Evolutionary conservation across 2,329 filamentous ascomycete genomes (phyloP), one percentile per base, ranked within the genome.

Genomic region (Phaeosphaeriaceae sp.): DNA sequence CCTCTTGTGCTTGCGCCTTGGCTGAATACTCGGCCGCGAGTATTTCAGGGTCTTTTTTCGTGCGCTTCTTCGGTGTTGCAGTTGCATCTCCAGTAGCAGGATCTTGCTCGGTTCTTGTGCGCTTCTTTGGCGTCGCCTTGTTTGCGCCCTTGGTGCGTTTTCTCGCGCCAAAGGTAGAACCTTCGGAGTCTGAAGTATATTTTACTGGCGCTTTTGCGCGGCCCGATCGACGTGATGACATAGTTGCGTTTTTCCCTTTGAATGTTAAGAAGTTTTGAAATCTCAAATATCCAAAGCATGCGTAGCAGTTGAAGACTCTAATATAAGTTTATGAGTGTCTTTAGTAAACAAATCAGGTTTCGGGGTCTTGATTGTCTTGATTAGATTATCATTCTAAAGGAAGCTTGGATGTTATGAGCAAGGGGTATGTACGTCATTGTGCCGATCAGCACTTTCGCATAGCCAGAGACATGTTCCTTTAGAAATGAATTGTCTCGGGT

Each of bases 121-220:
- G 39, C 26, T 48, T 55, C 40, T 57, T 59, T 23, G 48, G 40
- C 21, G 43, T 41, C 4, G 35, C 23, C n/a, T 42, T 45, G 15
- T 33, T 49, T n/a, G 26, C 41, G 7, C 28, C 18, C 7, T 23
- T 49, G 33, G 37, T 46, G 38, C 16, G 34, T 20, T 50, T 54
- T 40, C 46, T 49, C 9, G 43, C 37, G 17, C 50, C 55, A 12
- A 56, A 56, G 16, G 54, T 48, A 4, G 55, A 61, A 2, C 42
- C 51, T 17, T 53, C 48, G 2, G 53, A 52, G 15, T 50, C 52
- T 9, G 56, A 59, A 1, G 48, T 53, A 34, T 59, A 59, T 18
- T 60, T 58, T 0, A 61, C 50, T 15, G 54, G 48, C 38, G 54
- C 53, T 35, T 59, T 55, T 4, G 51, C 44, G 32, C 56, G 50